Conservation (phyloP, 306 rosid species). For the Dryas alaskensis region DNA sequence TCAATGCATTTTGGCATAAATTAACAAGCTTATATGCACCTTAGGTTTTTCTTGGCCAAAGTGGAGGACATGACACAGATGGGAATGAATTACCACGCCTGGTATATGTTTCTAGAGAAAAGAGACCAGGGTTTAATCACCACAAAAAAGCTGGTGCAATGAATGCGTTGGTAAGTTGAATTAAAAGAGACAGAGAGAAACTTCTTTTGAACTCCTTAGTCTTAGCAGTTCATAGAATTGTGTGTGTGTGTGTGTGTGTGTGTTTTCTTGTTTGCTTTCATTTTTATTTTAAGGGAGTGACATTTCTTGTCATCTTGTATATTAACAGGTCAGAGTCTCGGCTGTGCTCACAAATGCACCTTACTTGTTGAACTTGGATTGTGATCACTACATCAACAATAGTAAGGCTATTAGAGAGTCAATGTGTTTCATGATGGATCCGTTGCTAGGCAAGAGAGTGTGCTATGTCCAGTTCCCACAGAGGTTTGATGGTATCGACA, state of each 20-base stretch:
- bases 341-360: slow-evolving; percentile 68
- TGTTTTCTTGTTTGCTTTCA: not conserved
- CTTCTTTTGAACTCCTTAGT: not conserved
- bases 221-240: not conserved
- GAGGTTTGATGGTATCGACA: slow-evolving; percentile 43
- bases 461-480: slow-evolving; percentile 67
- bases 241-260: not conserved
- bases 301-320: not conserved
- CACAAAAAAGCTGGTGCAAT: slow-evolving; percentile 69
- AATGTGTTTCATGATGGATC: slow-evolving; percentile 89
- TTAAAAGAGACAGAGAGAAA: not conserved
- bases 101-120: slow-evolving; percentile 74
- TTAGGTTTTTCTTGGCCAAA: slow-evolving; percentile 60
- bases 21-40: not conserved
- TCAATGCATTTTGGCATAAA: slow-evolving; percentile 16
- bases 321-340: slow-evolving; percentile 62
- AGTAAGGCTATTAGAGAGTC: slow-evolving; percentile 66
- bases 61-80: slow-evolving; percentile 48
- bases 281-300: not conserved
- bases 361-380: slow-evolving; percentile 64
- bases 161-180: slow-evolving; percentile 59
- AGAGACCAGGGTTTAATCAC: slow-evolving; percentile 58
- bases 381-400: slow-evolving; percentile 58
- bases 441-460: slow-evolving; percentile 47
- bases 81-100: slow-evolving; percentile 60